Base-by-base conservation (phyloP, 257 asterid species). In the Scutellaria barbata region DNA sequence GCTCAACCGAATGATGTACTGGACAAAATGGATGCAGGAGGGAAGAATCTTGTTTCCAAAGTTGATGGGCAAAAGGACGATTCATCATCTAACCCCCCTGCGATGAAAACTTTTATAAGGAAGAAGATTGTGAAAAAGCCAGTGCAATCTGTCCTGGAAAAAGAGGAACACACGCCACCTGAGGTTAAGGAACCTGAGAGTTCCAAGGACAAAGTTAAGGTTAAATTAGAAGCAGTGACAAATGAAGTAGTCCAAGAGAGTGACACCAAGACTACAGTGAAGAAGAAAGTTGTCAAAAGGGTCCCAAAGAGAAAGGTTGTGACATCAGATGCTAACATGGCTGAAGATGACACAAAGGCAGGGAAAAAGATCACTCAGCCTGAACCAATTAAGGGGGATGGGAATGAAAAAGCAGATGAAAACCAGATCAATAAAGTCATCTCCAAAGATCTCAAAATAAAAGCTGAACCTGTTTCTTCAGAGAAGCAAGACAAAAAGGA, bases 281-380 rank as follows among this genome's bases (percentile, higher is more conserved):
- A 89, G 82, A 89, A 84, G 77, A 91, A 94, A 87, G 76, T 91
- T 37, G 70, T 94, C 69, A 89, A 79, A 81, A 86, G 86, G 78
- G 89, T 95, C 64, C 83, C 87, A 4, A 92, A 92, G 79, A 84
- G 72, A 80, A 92, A 95, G 79, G 80, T 78, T 48, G 51, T 56
- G 52, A 14, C 87, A 47, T 82, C 72, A 30, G 95, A 80, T 25
- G 41, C 81, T 58, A 66, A 70, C 62, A 75, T 63, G 61, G 69
- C 76, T 54, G 84, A 76, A 63, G 89, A 84, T 14, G 85, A 66
- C 17, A 16, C 57, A 66, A 77, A 75, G 69, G 87, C 33, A 39
- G 80, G 33, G 67, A 66, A 59, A 48, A 75, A 73, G 51, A 58
- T 25, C 9, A 71, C 66, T 68, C 80, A 75, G 76, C 80, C 79